A percentile compares a stretch with the other conserved stretches of the same genome.
phyloP scores from a whole-genome alignment of 345 rosid species.

The Cochlearia excelsa region DNA sequence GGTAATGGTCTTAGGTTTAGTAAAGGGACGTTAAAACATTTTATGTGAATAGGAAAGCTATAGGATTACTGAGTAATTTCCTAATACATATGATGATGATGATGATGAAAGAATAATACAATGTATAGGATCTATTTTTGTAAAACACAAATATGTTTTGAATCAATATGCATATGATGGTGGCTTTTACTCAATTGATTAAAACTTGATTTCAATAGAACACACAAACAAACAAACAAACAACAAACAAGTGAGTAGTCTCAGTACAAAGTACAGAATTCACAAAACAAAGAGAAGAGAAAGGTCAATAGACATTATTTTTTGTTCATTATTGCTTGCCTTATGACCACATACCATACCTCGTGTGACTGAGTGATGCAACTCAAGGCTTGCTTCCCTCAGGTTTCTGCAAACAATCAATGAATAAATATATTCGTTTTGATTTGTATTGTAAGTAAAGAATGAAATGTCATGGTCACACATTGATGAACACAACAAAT shows the following conservation, averaged over 20 bases:
- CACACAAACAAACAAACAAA: constrained; percentile 15
- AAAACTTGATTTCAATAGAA: neutral
- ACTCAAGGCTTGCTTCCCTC: constrained; percentile 25
- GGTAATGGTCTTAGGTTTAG: neutral
- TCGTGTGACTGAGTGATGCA: neutral
- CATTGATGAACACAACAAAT: neutral
- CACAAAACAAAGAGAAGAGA: neutral
- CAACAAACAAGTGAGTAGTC: neutral
- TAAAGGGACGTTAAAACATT: neutral
- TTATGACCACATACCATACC: constrained; percentile 5
- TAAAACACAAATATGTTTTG: constrained; percentile 14
- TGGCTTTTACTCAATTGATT: no score
- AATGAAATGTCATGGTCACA: no score
- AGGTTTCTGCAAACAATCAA: constrained; percentile 31
- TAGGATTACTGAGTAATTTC: neutral
- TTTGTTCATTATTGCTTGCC: constrained; percentile 4
- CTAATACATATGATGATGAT: neutral
- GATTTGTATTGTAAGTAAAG: no score
- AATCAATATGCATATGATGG: constrained; percentile 3
- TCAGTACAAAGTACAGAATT: neutral
- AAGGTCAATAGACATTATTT: constrained; percentile 12
- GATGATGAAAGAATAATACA: neutral
- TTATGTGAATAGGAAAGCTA: neutral
- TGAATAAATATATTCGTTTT: neutral
- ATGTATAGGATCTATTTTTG: constrained; percentile 16